Evolutionary conservation across 306 rosid genomes (phyloP).

Genomic region (Rosa multiflora): DNA sequence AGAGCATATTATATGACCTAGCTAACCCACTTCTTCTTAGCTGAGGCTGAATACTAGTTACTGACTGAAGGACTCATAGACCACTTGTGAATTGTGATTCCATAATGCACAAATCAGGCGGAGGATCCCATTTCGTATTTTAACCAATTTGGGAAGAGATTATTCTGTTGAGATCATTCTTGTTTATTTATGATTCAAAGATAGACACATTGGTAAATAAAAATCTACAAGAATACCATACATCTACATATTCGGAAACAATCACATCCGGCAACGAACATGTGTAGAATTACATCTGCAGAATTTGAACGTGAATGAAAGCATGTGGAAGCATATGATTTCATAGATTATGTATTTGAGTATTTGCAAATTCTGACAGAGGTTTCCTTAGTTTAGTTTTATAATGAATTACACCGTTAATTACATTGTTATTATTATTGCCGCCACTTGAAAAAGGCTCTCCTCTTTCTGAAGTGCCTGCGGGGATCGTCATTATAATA

Average conservation of each 20-base stretch:
- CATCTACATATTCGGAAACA: not conserved
- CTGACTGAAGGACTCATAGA: not conserved
- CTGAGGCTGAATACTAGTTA: not conserved
- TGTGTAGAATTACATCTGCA: not conserved
- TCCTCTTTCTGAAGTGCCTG: conserved; percentile 10
- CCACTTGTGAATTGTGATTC: not conserved
- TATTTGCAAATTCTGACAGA: not conserved
- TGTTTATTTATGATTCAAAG: too few species aligned
- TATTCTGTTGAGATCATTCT: not conserved
- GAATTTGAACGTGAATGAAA: not conserved
- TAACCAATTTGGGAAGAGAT: not conserved
- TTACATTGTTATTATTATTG: not conserved
- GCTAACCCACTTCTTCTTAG: not conserved
- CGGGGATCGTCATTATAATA: not conserved
- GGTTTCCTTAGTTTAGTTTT: not conserved
- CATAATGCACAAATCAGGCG: not conserved
- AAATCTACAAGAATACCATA: not conserved
- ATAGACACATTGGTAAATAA: not conserved
- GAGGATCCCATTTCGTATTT: not conserved
- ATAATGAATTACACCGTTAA: not conserved
- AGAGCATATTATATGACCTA: not conserved
- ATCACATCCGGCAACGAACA: not conserved
- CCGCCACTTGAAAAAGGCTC: conserved; percentile 7
- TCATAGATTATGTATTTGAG: not conserved
- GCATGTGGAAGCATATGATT: not conserved